Percentiles rank a stretch among this genome's conserved stretches.
Conservation (phyloP, 306 rosid genomes). For the Sechiopsis laciniata region DNA sequence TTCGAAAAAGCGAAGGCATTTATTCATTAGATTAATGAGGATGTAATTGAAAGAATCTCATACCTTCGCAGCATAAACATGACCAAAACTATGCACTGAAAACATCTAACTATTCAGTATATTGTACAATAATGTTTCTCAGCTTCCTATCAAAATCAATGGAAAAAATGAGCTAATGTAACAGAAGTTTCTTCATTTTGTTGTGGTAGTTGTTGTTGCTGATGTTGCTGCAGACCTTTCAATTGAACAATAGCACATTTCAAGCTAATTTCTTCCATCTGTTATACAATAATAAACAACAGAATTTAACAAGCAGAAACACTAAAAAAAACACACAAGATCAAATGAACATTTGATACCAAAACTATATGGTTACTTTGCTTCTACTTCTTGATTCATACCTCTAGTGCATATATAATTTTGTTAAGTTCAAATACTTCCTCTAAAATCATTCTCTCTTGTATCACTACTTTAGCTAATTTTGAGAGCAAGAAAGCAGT, state of each 20-base stretch:
- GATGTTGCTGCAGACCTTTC: background rate
- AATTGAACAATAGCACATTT: conserved; percentile 49
- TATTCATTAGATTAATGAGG: background rate
- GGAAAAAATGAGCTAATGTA: background rate
- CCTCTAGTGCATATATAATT: conserved; percentile 48
- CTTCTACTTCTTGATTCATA: conserved; percentile 12
- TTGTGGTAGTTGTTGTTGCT: background rate
- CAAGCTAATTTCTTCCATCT: conserved; percentile 58
- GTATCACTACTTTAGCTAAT: conserved; percentile 55
- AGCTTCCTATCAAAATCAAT: background rate
- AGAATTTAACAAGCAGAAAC: background rate
- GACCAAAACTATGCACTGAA: background rate
- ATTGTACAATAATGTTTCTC: background rate
- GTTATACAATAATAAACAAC: conserved; percentile 7
- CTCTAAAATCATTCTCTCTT: conserved; percentile 55
- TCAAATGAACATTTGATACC: background rate
- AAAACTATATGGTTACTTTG: background rate
- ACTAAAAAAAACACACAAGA: no score
- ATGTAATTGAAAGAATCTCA: background rate
- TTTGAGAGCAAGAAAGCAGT: conserved; percentile 42
- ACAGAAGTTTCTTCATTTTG: background rate
- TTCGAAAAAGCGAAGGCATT: background rate
- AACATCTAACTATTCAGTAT: background rate
- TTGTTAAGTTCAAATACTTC: conserved; percentile 50
- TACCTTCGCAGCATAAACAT: background rate